Evolutionary conservation across 1,284 basidiomycete species (phyloP).

Genomic region (Lignosus rhinocerotis): DNA sequence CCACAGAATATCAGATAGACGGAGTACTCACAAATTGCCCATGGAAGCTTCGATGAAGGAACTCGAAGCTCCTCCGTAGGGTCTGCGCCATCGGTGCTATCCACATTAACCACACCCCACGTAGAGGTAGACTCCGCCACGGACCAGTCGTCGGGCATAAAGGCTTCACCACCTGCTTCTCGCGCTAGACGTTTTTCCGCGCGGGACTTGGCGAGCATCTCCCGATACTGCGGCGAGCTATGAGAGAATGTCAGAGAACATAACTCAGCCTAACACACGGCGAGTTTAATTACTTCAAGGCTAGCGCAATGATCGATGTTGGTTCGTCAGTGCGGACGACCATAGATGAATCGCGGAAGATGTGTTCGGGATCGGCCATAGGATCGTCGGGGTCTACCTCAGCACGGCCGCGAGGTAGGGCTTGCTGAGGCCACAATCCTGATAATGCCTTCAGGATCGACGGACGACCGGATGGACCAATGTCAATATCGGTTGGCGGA

Average conservation of each 20-base stretch:
- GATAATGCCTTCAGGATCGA: slow-evolving; percentile 88
- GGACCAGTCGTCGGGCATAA: slow-evolving; percentile 87
- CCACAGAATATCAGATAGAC: no score
- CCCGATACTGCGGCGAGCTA: slow-evolving; percentile 87
- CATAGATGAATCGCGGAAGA: slow-evolving; percentile 95
- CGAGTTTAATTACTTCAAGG: slow-evolving; percentile 69
- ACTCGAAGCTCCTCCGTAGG: slow-evolving; percentile 75
- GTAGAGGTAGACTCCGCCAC: slow-evolving; percentile 77
- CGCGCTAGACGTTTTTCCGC: slow-evolving; percentile 69
- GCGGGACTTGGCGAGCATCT: slow-evolving; percentile 76
- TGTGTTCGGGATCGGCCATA: slow-evolving; percentile 81
- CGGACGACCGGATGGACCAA: slow-evolving; percentile 51
- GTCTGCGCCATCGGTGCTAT: slow-evolving; percentile 60
- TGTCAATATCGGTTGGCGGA: slow-evolving; percentile 57
- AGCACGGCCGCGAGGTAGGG: slow-evolving; percentile 42
- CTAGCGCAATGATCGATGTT: slow-evolving; percentile 96
- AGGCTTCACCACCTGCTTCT: slow-evolving; percentile 71
- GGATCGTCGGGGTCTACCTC: slow-evolving; percentile 64
- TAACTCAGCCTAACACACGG: slow-evolving; percentile 1
- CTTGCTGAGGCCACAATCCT: slow-evolving; percentile 75
- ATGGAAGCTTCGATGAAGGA: slow-evolving; percentile 77
- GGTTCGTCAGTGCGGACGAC: slow-evolving; percentile 97
- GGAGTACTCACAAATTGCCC: slow-evolving; percentile 67
- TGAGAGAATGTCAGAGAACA: background rate
- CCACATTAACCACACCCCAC: slow-evolving; percentile 86